Conservation (phyloP, 768 basidiomycete genomes). For the Tylopilus sp. region DNA sequence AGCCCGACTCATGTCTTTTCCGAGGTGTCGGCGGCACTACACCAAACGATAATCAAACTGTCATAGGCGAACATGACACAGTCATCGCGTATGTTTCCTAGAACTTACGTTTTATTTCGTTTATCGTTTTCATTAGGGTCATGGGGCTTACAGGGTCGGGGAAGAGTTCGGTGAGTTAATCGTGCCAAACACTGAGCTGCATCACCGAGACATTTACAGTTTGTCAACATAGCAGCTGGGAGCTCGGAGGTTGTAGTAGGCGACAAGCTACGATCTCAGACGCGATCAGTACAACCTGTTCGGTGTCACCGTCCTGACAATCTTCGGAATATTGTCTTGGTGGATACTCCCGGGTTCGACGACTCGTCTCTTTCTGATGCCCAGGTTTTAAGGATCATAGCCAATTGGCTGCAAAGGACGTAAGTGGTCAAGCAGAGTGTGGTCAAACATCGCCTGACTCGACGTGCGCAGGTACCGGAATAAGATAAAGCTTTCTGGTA, state of each 20-base stretch:
- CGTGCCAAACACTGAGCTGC: too few species aligned
- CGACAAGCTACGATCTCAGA: slow-evolving; percentile 3
- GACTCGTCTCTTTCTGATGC: background rate
- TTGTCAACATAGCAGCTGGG: slow-evolving; percentile 10
- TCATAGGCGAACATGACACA: too few species aligned
- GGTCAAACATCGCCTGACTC: background rate
- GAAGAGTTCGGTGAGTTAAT: slow-evolving; percentile 16
- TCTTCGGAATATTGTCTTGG: slow-evolving; percentile 7
- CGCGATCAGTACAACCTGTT: slow-evolving; percentile 1
- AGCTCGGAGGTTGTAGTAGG: background rate
- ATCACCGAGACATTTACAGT: background rate
- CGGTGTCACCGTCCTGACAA: slow-evolving; percentile 10
- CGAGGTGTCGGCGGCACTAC: too few species aligned
- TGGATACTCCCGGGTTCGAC: background rate
- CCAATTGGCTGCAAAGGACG: slow-evolving; percentile 16
- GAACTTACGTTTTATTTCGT: too few species aligned
- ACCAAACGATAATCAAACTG: too few species aligned
- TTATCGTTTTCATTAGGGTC: too few species aligned
- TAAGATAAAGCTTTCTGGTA: background rate
- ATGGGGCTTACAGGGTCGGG: too few species aligned
- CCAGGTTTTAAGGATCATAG: slow-evolving; percentile 6
- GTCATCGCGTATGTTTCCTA: too few species aligned
- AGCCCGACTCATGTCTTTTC: too few species aligned
- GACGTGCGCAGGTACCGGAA: background rate
- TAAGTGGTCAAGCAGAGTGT: background rate